phyloP scores from a whole-genome alignment of 2,329 filamentous ascomycete genomes.

The Fusarium sp. region DNA sequence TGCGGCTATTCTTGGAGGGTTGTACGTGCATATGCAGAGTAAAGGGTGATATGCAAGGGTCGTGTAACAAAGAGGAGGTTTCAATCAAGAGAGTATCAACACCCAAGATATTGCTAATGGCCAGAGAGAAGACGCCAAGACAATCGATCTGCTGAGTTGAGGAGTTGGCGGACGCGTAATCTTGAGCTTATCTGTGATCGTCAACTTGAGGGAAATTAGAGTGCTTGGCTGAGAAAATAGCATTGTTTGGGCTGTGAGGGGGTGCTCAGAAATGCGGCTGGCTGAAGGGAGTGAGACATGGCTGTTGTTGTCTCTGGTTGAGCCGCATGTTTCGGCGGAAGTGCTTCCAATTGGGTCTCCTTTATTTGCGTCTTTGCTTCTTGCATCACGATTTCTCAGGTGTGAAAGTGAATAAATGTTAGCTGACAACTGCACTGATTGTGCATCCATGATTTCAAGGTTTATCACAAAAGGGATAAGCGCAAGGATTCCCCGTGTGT shows the following conservation, averaged over 20 bases:
- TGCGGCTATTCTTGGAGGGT: background rate
- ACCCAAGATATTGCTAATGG: background rate
- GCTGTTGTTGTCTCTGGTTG: background rate
- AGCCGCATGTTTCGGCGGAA: background rate
- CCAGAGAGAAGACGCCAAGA: background rate
- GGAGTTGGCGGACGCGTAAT: background rate
- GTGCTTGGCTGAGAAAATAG: background rate
- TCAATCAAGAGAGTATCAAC: background rate
- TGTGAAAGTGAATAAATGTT: background rate
- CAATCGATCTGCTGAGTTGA: background rate
- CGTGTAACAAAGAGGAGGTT: background rate
- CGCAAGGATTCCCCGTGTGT: background rate
- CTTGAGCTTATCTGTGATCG: slow-evolving; percentile 11
- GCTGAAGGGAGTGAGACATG: slow-evolving; percentile 5
- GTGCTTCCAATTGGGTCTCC: background rate
- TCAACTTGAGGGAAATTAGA: slow-evolving; percentile 17
- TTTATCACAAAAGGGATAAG: background rate
- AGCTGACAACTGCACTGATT: background rate
- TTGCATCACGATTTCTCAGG: background rate
- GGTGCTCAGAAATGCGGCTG: background rate
- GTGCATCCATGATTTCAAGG: background rate
- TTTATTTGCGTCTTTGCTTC: background rate
- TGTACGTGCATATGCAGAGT: background rate
- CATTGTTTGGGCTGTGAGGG: background rate
- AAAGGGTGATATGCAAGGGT: slow-evolving; percentile 11